Base-by-base conservation (phyloP, 345 rosid species). In the Anastatica hierochuntica region DNA sequence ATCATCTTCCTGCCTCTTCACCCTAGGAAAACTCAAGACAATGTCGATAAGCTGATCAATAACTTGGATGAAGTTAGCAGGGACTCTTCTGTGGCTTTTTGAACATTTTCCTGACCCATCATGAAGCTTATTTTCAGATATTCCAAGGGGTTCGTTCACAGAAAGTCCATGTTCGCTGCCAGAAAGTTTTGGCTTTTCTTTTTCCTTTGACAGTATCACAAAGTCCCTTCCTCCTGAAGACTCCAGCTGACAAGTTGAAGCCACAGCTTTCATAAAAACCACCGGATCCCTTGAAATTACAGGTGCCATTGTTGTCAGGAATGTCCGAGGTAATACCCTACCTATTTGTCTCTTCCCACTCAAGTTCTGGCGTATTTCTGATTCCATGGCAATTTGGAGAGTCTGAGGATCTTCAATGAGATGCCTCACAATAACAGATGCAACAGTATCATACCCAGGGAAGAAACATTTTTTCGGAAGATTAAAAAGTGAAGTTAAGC, bases 351-450 rank as follows among this genome's bases (percentile, higher is more conserved):
- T 59, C 63, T 72, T 80, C 60, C 81, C 82, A 77, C 76, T 77
- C 64, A 90, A 73, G 49, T 78, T 75, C 76, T 86, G 95, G 14
- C 82, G 71, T 62, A 90, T 87, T 74, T 90, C 98, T 77, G 84
- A 75, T 62, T 90, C 98, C 96, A 90, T 90, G 5, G 98, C 96
- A 39, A 78, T 75, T 81, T 90, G 98, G 68, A 90, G 77, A 20
- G 95, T 90, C 66, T 82, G 98, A 55, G 98, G 92, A 72, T 90
- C 98, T 75, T 90, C 98, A 56, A 90, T 79, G 40, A 90, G 95
- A 78, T 90, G 98, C 6, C 95, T 73, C 14, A 87, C 71, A 27
- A 90, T 87, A 43, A 79, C 77, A 71, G 96, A 82, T 56, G 84
- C 85, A 72, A 90, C 96, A 52, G 80, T 79, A 52, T 90, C 92